These are phyloP conservation scores for Trichoderma reesei DNA, from an alignment of 495 filamentous ascomycete species.

Conservation along the genomic window DNA sequence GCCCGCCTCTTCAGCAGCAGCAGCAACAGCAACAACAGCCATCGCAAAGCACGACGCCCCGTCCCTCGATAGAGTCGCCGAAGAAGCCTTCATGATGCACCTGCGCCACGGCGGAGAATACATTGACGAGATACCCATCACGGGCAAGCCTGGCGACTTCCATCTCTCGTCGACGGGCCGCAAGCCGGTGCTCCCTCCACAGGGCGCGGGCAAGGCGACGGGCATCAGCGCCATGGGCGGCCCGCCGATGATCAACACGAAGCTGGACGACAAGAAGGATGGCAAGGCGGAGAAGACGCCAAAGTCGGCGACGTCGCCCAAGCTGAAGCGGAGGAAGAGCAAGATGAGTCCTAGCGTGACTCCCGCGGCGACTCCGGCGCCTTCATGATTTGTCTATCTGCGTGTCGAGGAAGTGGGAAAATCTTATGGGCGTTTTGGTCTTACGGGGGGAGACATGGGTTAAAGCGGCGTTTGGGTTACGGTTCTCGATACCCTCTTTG, in stretches of 20 bases:
- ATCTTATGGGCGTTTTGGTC: not conserved
- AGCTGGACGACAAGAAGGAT: conserved; percentile 29
- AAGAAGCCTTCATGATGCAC: conserved; percentile 57
- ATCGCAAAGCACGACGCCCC: conserved; percentile 25
- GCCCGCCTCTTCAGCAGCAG: conserved; percentile 19
- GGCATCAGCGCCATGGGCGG: conserved; percentile 10
- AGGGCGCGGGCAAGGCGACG: conserved; percentile 1
- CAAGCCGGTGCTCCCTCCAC: conserved; percentile 19
- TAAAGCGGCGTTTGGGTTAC: not conserved
- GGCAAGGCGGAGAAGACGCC: conserved; percentile 37
- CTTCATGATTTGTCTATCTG: not conserved
- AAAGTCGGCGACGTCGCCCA: conserved; percentile 37
- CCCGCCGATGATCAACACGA: conserved; percentile 27
- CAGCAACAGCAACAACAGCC: conserved; percentile 13
- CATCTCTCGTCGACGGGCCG: conserved; percentile 55
- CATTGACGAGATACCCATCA: conserved; percentile 85
- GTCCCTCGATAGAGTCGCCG: conserved; percentile 44
- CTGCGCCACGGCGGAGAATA: conserved; percentile 63
- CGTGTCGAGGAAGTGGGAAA: not conserved
- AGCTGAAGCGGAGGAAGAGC: conserved; percentile 51
- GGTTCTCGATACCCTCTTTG: not conserved
- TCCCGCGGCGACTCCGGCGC: conserved; percentile 19
- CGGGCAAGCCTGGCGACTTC: conserved; percentile 81
- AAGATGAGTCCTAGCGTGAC: conserved; percentile 21
- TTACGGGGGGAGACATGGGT: not conserved